Base-by-base conservation (phyloP, 495 filamentous ascomycete species). In the Aspergillus coremiiformis region DNA sequence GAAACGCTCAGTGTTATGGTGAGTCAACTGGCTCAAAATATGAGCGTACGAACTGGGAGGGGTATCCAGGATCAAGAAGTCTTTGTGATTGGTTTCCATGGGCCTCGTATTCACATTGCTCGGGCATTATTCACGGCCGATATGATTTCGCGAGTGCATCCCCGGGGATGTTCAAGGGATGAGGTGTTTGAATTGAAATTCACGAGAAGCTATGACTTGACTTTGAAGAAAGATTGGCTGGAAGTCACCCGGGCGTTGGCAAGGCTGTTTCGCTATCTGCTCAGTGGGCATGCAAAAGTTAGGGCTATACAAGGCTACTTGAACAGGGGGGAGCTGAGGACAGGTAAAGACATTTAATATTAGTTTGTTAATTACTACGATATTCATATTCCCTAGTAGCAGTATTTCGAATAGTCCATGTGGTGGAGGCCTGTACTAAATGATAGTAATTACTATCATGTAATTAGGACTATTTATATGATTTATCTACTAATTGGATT, bases 1-100 rank as follows among this genome's bases (percentile, higher is more conserved):
- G 52, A 54, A 35, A 48, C 39, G 17, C 44, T 54, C n/a, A 47
- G 52, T 19, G 37, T 54, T 17, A 54, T 54, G 52, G 22, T 54
- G 17, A 44, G 44, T 3, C 52, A 54, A 24, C 44, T 54, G 0
- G 52, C 33, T 5, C 30, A 35, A 15, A 54, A 54, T 30, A 17
- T 54, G 44, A 20, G 15, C 14, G n/a, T 32, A n/a, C 11, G 17
- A 11, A 5, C 3, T 26, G 29, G 9, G 2, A 30, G 39, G 32
- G 32, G 33, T 37, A 1, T 15, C 1, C 14, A 15, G 3, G 33
- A 19, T n/a, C 14, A 37, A 37, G 33, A 37, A 17, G 33, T 37
- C 33, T 37, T 37, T 8, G 33, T 37, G 5, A 8, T 37, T 1
- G 33, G 33, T n/a, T 37, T 37, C 12, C 33, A 37, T 8, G 33